phyloP scores from a whole-genome alignment of 2,329 filamentous ascomycete genomes.

The Monosporascus sp. region DNA sequence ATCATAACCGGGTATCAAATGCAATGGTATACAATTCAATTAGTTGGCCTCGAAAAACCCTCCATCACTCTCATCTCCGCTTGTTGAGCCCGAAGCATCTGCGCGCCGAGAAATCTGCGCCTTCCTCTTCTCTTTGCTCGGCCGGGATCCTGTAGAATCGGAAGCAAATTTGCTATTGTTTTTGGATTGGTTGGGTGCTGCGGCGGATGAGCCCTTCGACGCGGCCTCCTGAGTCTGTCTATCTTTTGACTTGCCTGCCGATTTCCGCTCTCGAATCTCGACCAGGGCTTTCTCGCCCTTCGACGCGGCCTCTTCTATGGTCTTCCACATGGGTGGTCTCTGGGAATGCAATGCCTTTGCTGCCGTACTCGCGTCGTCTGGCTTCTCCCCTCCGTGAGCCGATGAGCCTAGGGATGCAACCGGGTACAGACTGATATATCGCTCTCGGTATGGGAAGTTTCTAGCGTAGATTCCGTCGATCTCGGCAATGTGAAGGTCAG shows the following conservation, averaged over 20 bases:
- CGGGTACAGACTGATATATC: constrained; percentile 62
- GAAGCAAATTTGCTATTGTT: constrained; percentile 7
- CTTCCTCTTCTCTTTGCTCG: constrained; percentile 23
- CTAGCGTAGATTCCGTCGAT: constrained; percentile 72
- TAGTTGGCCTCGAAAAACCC: constrained; percentile 50
- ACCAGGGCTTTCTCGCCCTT: constrained; percentile 18
- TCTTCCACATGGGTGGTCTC: constrained; percentile 59
- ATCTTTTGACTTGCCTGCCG: constrained; percentile 5
- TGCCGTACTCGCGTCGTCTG: constrained; percentile 35
- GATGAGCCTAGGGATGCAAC: constrained; percentile 17
- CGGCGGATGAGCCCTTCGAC: constrained; percentile 6
- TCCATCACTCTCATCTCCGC: constrained; percentile 45
- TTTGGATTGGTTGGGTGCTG: constrained; percentile 7
- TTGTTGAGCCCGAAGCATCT: constrained; percentile 14
- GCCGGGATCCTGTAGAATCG: constrained; percentile 6
- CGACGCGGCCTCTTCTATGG: constrained; percentile 58
- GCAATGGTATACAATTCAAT: neutral
- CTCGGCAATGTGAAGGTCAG: constrained; percentile 60
- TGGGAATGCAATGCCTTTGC: constrained; percentile 38
- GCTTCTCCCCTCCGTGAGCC: constrained; percentile 32
- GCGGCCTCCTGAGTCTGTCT: constrained; percentile 5
- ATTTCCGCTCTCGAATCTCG: constrained; percentile 23
- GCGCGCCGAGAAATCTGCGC: constrained; percentile 29
- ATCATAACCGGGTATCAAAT: neutral
- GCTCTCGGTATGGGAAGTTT: constrained; percentile 64